Conservation (phyloP, 2,329 filamentous ascomycete species). For the Aspergillus sp. region DNA sequence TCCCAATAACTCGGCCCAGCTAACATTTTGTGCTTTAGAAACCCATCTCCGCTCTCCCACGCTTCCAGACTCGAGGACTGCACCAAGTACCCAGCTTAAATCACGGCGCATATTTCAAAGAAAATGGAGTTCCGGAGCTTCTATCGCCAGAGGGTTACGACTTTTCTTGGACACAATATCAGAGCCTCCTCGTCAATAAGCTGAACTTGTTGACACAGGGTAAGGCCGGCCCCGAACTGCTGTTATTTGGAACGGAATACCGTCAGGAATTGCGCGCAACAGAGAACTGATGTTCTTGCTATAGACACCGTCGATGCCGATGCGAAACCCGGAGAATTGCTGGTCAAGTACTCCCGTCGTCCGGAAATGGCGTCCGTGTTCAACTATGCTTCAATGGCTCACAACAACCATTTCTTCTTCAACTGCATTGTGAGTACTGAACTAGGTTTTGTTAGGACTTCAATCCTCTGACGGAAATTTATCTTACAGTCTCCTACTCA, state of each 20-base stretch:
- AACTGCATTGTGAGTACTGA: constrained; percentile 42
- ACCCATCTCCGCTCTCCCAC: constrained; percentile 36
- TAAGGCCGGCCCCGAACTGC: constrained; percentile 43
- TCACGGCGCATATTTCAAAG: constrained; percentile 46
- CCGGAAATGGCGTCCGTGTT: constrained; percentile 76
- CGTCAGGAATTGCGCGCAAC: background rate
- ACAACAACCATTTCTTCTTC: constrained; percentile 73
- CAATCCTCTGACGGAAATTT: constrained; percentile 1
- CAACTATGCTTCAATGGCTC: constrained; percentile 95
- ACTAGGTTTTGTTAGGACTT: background rate
- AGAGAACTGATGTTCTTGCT: background rate
- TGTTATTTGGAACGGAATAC: background rate
- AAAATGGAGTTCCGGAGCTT: constrained; percentile 66
- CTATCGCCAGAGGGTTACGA: constrained; percentile 69
- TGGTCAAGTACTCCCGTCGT: constrained; percentile 75
- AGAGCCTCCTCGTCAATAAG: constrained; percentile 69
- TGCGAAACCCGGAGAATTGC: constrained; percentile 64
- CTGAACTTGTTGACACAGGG: constrained; percentile 74
- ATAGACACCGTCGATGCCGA: constrained; percentile 65
- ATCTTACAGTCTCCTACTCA: constrained; percentile 39
- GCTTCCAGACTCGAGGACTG: constrained; percentile 36
- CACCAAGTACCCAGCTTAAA: constrained; percentile 52
- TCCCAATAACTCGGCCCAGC: constrained; percentile 7
- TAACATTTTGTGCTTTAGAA: constrained; percentile 29
- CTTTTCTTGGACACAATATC: constrained; percentile 81